Evolutionary conservation across 768 basidiomycete genomes (phyloP), one percentile per base, ranked within the genome.

Genomic region (Naematelia encephala): DNA sequence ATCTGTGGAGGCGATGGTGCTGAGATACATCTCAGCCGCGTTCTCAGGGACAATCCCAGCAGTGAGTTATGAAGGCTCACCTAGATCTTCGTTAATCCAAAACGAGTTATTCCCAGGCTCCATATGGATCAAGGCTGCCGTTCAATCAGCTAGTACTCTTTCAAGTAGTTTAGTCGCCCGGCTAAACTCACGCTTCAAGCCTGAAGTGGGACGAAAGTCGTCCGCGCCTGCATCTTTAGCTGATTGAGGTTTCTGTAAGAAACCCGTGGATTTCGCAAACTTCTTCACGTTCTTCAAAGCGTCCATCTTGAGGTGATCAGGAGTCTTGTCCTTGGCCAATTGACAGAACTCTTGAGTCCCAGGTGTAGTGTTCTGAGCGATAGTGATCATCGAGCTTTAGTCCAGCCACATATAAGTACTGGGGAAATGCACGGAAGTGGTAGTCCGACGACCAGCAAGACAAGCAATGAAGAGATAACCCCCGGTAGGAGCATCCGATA

Each of bases 121-220:
- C 52, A 54, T 54, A 14, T 43, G 19, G n/a, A 54, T n/a, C 8
- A 54, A 25, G 21, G 52, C 27, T 30, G 27, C 14, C 34, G 29
- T 23, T 19, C 19, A 19, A 39, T 22, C 34, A 21, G 25, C 25
- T 8, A 21, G n/a, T 19, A 5, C 19, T 8, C 21, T 47, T 26
- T 8, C 5, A 39, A 39, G 8, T 39, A 16, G 16, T 8, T 16
- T 16, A 39, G 34, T 8, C 16, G 34, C 34, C 34, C n/a, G n/a
- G n/a, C n/a, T n/a, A 39, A 19, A 56, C 55, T 49, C 23, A 56
- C 55, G 55, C 43, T 54, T 54, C 55, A 43, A 56, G 4, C 55
- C 55, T 19, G 44, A 47, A 2, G 34, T 30, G 25, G 56, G 56
- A 12, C 56, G 25, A 30, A 58, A 58, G 48, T 58, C 49, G 4